Evolutionary conservation across 2,329 filamentous ascomycete species (phyloP).

Genomic region (Colletotrichum simmondsii): DNA sequence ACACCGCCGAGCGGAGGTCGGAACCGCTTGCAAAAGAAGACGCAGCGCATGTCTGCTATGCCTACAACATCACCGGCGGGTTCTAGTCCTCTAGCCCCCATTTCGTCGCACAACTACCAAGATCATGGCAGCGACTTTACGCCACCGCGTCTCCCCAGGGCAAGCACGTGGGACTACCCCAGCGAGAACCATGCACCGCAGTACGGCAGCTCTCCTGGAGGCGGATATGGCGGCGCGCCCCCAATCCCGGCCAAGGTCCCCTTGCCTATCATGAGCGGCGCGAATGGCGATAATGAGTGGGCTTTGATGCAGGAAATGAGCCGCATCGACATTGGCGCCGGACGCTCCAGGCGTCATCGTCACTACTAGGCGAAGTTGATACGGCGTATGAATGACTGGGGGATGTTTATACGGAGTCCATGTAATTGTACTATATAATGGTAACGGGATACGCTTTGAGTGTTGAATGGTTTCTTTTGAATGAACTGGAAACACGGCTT

Average conservation of each 20-base stretch:
- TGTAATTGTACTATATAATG: constrained; percentile 24
- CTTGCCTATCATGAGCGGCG: constrained; percentile 58
- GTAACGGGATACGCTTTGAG: constrained; percentile 10
- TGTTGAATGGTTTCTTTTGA: background rate
- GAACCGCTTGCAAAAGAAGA: constrained; percentile 74
- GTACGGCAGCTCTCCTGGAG: constrained; percentile 43
- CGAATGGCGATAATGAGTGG: constrained; percentile 57
- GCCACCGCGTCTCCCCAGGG: constrained; percentile 55
- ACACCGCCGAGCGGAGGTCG: constrained; percentile 54
- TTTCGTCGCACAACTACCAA: constrained; percentile 62
- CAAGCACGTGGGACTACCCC: constrained; percentile 64
- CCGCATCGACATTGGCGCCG: constrained; percentile 72
- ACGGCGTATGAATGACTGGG: constrained; percentile 2
- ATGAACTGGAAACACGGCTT: constrained; percentile 15
- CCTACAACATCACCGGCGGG: constrained; percentile 49
- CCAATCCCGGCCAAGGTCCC: constrained; percentile 79
- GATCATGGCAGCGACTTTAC: constrained; percentile 54
- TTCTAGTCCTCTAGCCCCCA: constrained; percentile 63
- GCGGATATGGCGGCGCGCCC: constrained; percentile 50
- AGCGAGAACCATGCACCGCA: constrained; percentile 62
- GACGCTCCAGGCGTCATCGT: constrained; percentile 64
- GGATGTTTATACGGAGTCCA: background rate
- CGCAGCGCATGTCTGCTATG: constrained; percentile 55
- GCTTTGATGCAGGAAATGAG: constrained; percentile 79
- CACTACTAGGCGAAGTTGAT: constrained; percentile 46